phyloP scores from a whole-genome alignment of 2,329 filamentous ascomycete species.

The Alternaria viburni region DNA sequence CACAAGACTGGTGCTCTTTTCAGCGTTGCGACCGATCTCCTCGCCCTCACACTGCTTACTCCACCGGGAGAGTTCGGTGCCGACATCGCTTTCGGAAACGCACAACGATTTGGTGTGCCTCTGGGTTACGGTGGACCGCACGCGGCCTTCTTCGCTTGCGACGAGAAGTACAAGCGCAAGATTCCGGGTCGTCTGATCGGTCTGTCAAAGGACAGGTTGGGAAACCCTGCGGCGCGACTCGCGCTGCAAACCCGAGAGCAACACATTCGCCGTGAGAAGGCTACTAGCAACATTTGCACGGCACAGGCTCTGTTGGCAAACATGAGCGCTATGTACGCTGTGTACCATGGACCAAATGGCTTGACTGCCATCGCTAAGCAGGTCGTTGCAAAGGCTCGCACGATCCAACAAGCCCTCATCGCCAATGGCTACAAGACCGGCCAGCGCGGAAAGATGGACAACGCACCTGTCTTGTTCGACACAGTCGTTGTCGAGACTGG shows the following conservation, averaged over 20 bases:
- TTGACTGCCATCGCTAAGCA: conserved; percentile 83
- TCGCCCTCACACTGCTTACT: conserved; percentile 84
- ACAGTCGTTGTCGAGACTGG: conserved; percentile 71
- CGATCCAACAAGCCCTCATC: conserved; percentile 70
- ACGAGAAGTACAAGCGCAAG: conserved; percentile 91
- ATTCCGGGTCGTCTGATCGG: conserved; percentile 91
- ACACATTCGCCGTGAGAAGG: conserved; percentile 95
- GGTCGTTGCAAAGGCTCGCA: conserved; percentile 72
- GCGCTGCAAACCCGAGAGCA: conserved; percentile 93
- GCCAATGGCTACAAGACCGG: conserved; percentile 69
- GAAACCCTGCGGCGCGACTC: conserved; percentile 79
- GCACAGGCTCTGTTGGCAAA: conserved; percentile 93
- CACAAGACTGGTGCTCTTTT: conserved; percentile 81
- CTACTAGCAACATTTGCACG: conserved; percentile 96
- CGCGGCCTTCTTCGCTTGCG: conserved; percentile 92
- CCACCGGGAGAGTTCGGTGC: conserved; percentile 94
- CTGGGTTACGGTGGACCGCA: conserved; percentile 95
- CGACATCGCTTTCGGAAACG: conserved; percentile 91
- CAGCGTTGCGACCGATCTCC: conserved; percentile 85
- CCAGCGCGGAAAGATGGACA: conserved; percentile 61
- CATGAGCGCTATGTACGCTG: conserved; percentile 92
- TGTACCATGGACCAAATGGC: conserved; percentile 89
- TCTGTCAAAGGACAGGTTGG: conserved; percentile 87
- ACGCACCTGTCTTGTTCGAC: conserved; percentile 73
- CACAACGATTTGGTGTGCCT: conserved; percentile 89